phyloP scores from a whole-genome alignment of 495 filamentous ascomycete species.

The Daldinia grandis region DNA sequence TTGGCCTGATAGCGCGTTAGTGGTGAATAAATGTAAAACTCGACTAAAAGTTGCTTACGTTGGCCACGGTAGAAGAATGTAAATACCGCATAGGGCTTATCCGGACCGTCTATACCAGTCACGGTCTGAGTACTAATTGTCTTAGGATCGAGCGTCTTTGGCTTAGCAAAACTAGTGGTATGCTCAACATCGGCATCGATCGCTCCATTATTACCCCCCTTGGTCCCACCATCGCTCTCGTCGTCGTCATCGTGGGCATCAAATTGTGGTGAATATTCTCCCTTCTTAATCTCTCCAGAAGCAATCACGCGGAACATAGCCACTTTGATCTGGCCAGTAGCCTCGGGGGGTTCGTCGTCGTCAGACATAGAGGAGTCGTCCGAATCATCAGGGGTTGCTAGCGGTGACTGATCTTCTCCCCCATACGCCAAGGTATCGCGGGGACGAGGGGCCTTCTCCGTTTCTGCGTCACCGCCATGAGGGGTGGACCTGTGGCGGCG shows the following conservation, averaged over 20 bases:
- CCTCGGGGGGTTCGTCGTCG: conserved; percentile 90
- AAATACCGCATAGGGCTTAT: conserved; percentile 95
- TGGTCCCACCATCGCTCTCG: conserved; percentile 58
- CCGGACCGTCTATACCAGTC: conserved; percentile 94
- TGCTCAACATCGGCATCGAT: conserved; percentile 83
- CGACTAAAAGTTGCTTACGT: conserved; percentile 65
- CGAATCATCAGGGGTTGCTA: conserved; percentile 78
- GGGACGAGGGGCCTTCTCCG: conserved; percentile 53
- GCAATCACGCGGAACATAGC: conserved; percentile 95
- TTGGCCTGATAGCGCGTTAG: conserved; percentile 68
- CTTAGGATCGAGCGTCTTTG: conserved; percentile 95
- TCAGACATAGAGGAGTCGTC: conserved; percentile 79
- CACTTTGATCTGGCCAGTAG: conserved; percentile 97
- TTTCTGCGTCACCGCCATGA: conserved; percentile 59
- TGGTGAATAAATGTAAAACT: conserved; percentile 18
- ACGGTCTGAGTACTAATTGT: conserved; percentile 98
- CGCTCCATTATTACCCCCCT: conserved; percentile 51
- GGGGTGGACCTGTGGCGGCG: conserved; percentile 67
- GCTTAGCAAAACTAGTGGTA: conserved; percentile 98
- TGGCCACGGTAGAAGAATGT: conserved; percentile 98
- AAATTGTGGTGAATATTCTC: conserved; percentile 97
- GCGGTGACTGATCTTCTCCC: conserved; percentile 72
- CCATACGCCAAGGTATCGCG: conserved; percentile 77
- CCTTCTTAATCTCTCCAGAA: conserved; percentile 94
- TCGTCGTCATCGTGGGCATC: conserved; percentile 96